Percentiles rank a stretch among this genome's conserved stretches.
These are phyloP conservation scores for Agastache rugosa DNA, from an alignment of 257 asterid genomes.

Conservation along the genomic window DNA sequence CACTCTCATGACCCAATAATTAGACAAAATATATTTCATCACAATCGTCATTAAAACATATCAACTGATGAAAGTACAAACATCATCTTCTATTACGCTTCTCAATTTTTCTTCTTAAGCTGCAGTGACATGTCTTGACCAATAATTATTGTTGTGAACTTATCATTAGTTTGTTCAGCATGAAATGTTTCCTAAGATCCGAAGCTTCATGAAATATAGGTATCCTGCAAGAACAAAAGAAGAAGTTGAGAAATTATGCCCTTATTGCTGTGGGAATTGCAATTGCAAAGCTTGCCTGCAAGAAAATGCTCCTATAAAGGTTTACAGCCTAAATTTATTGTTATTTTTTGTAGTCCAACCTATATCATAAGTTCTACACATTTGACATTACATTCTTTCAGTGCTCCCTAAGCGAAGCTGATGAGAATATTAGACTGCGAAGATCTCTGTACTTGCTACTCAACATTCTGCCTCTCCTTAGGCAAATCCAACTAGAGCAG, in stretches of 20 bases:
- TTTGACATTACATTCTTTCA: background rate
- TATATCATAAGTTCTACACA: background rate
- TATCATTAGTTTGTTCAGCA: constrained; percentile 7
- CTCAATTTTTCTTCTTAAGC: constrained; percentile 22
- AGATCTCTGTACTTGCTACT: constrained; percentile 60
- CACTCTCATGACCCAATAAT: background rate
- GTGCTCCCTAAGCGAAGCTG: constrained; percentile 36
- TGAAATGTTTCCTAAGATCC: constrained; percentile 23
- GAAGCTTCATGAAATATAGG: constrained; percentile 49
- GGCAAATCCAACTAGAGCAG: constrained; percentile 5
- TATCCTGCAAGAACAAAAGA: constrained; percentile 63
- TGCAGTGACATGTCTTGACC: constrained; percentile 5
- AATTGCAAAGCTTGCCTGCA: constrained; percentile 79
- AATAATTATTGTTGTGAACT: constrained; percentile 14
- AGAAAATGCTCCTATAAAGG: constrained; percentile 51
- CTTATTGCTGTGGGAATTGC: constrained; percentile 77
- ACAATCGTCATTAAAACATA: constrained; percentile 3
- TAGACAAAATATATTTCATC: background rate
- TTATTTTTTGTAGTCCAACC: constrained; percentile 10
- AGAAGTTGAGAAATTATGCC: constrained; percentile 62
- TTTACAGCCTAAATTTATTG: constrained; percentile 34
- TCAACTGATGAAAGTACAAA: constrained; percentile 16
- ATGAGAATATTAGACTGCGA: constrained; percentile 54
- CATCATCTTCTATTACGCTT: background rate
- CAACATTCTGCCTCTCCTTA: constrained; percentile 70